Percentiles rank a stretch among this genome's conserved stretches.
These are phyloP conservation scores for Phytophthora podocarpi DNA, from an alignment of 352 stramenopile genomes.

Conservation along the genomic window DNA sequence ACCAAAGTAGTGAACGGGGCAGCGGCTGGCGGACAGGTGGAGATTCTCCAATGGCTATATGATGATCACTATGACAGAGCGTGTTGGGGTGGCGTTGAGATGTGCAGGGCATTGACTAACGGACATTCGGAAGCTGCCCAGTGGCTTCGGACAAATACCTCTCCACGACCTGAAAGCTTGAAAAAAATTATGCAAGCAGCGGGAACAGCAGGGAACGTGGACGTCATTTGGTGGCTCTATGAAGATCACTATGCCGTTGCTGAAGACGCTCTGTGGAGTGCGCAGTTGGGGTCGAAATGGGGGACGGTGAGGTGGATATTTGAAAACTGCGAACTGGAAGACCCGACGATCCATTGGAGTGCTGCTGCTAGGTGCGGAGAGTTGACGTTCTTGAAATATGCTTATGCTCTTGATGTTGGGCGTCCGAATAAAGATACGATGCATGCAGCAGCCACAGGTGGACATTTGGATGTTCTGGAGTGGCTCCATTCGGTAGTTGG, in stretches of 20 bases:
- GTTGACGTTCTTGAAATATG: conserved; percentile 13
- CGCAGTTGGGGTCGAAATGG: conserved; percentile 8
- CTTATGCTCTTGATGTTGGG: conserved; percentile 2
- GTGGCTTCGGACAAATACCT: conserved; percentile 41
- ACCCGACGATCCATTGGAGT: conserved; percentile 3
- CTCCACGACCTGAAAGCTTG: conserved; percentile 6
- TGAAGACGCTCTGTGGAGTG: conserved; percentile 8
- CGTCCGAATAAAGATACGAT: neutral
- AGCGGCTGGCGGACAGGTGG: conserved; percentile 9
- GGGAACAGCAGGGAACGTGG: conserved; percentile 4
- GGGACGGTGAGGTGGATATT: conserved; percentile 14
- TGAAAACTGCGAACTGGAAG: conserved; percentile 11
- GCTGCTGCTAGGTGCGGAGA: conserved; percentile 1
- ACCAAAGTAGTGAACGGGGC: conserved; percentile 23
- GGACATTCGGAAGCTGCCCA: conserved; percentile 38
- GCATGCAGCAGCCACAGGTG: conserved; percentile 1
- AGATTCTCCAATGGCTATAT: conserved; percentile 19
- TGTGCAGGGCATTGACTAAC: conserved; percentile 31
- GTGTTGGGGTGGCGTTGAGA: conserved; percentile 22
- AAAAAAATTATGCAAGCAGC: conserved; percentile 15
- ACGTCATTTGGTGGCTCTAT: conserved; percentile 8
- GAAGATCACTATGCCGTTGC: neutral
- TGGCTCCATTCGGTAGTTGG: conserved; percentile 13
- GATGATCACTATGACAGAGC: conserved; percentile 1
- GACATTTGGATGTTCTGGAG: conserved; percentile 19